Evolutionary conservation across 2,329 filamentous ascomycete genomes (phyloP).

Genomic region (Aschersonia sp.): DNA sequence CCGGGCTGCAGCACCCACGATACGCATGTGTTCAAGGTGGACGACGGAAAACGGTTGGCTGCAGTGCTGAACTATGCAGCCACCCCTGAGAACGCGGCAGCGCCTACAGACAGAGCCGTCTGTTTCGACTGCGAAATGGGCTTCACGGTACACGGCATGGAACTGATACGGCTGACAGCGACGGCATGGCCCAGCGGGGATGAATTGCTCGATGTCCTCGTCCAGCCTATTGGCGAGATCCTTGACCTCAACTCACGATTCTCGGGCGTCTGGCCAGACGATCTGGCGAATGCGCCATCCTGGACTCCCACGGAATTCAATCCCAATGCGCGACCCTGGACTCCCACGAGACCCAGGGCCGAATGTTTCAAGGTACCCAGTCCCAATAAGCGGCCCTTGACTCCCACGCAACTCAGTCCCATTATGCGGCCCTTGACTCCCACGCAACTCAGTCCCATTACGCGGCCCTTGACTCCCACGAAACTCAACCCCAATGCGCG

Average conservation of each 20-base stretch:
- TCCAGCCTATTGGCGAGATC: slow-evolving; percentile 69
- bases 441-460: slow-evolving; percentile 22
- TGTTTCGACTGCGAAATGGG: slow-evolving; percentile 97
- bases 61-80: slow-evolving; percentile 63
- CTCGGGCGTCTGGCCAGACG: slow-evolving; percentile 70
- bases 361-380: no score
- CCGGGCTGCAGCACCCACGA: slow-evolving; percentile 56
- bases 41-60: slow-evolving; percentile 61
- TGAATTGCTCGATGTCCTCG: slow-evolving; percentile 68
- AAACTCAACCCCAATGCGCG: slow-evolving; percentile 1
- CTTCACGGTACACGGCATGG: slow-evolving; percentile 77
- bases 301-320: slow-evolving; percentile 21
- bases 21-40: slow-evolving; percentile 79
- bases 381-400: no score
- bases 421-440: slow-evolving; percentile 43
- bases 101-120: slow-evolving; percentile 45
- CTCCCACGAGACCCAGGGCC: no score
- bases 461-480: slow-evolving; percentile 35
- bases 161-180: slow-evolving; percentile 80
- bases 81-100: slow-evolving; percentile 53
- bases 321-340: background rate
- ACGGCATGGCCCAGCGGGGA: slow-evolving; percentile 72
- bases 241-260: slow-evolving; percentile 86
- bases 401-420: no score
- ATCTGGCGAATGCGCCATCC: slow-evolving; percentile 54